Conservation (phyloP, 2,329 filamentous ascomycete species). For the Stagonosporopsis rhizophila region DNA sequence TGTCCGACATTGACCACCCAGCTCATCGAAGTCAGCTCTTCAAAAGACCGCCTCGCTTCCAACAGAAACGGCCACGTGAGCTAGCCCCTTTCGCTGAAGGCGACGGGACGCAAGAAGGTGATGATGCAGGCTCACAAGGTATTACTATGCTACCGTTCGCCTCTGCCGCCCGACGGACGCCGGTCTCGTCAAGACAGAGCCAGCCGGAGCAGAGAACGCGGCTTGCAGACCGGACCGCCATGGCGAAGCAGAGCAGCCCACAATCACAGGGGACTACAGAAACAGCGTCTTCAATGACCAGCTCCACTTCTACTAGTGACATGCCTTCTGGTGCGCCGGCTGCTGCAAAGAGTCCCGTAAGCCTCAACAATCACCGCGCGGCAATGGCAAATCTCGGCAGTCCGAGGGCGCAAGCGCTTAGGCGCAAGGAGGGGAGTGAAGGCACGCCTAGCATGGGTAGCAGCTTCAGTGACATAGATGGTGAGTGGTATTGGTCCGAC, state of each 20-base stretch:
- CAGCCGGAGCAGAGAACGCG: constrained; percentile 22
- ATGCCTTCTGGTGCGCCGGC: constrained; percentile 25
- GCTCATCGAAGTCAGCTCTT: constrained; percentile 55
- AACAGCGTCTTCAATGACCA: constrained; percentile 62
- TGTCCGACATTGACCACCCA: constrained; percentile 48
- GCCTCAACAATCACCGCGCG: constrained; percentile 59
- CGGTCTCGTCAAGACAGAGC: constrained; percentile 16
- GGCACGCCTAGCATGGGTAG: constrained; percentile 63
- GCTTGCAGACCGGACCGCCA: constrained; percentile 8
- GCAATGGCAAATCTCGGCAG: constrained; percentile 64
- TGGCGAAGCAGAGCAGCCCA: constrained; percentile 25
- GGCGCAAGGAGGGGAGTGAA: constrained; percentile 42
- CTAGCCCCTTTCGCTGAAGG: constrained; percentile 36
- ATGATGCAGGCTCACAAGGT: constrained; percentile 63
- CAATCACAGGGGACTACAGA: constrained; percentile 33
- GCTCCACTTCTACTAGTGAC: constrained; percentile 48
- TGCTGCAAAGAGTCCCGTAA: constrained; percentile 30
- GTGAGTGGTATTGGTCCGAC: constrained; percentile 48
- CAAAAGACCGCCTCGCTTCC: constrained; percentile 50
- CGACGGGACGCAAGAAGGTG: constrained; percentile 48
- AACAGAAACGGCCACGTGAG: constrained; percentile 38
- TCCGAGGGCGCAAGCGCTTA: constrained; percentile 45
- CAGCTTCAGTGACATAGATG: constrained; percentile 85
- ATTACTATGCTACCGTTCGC: constrained; percentile 55
- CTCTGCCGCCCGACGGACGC: constrained; percentile 21